Evolutionary conservation across 1,284 basidiomycete genomes (phyloP), one percentile per base, ranked within the genome.

Genomic region (Phellopilus nigrolimitatus): DNA sequence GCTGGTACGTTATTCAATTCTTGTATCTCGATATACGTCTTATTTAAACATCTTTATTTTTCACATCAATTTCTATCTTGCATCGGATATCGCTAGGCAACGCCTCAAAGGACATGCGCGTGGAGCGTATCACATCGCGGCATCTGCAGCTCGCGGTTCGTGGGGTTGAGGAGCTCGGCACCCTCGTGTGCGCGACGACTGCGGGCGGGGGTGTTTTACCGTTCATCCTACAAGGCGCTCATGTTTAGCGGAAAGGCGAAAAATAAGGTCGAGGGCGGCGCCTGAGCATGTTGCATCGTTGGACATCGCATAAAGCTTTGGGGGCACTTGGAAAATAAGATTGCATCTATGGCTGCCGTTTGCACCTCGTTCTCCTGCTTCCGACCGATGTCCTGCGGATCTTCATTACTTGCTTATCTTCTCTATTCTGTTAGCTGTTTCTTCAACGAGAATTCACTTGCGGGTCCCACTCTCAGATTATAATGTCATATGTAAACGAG

Each of bases 121-220:
- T 97, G 39, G 97, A 97, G 72, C 91, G 95, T 67, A 97, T 98
- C 68, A 97, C 92, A 0, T 95, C 95, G 17, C 88, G 91, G 59
- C 92, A 95, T 70, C 69, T 95, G 60, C 91, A 95, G 67, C 79
- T 94, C 24, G 92, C 95, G 1, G 19, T 37, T 17, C 34, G 34
- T 2, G 95, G 95, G 46, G 95, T 97, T 67, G 94, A 97, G 66
- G 95, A 91, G 64, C 80, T 95, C 7, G 87, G 90, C 61, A 85
- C 77, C 9, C 80, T 90, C 51, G 85, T 90, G 3, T 76, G 78
- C 43, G 71, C 71, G 8, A 37, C 34, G 34, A 37, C 71, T 44
- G 71, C 72, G 12, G 90, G 91, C 56, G 88, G 88, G 74, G 93
- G 94, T 77, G 94, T 97, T 2, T 68, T 97, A 60, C 94, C 94